Conservation (phyloP, 306 rosid species). For the Astragalus membranaceus region DNA sequence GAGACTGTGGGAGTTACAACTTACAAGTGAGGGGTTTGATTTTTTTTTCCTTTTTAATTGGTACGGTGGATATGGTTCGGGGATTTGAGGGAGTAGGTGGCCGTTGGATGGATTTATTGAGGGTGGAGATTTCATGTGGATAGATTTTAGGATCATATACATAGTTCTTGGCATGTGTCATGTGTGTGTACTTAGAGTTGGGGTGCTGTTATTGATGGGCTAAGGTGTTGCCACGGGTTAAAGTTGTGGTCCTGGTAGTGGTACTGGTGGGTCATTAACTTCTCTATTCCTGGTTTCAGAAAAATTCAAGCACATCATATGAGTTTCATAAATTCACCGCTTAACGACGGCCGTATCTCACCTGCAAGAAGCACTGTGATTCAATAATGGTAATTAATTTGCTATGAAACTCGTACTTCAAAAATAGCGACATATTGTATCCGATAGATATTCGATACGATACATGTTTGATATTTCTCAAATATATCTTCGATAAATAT, state of each 20-base stretch:
- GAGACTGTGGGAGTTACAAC: no score
- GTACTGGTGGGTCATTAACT: not conserved
- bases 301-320: no score
- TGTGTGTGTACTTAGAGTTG: not conserved
- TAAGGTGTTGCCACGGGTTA: slow-evolving; percentile 37
- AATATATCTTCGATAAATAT: no score
- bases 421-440: no score
- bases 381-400: no score
- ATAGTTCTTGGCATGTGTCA: not conserved
- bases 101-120: slow-evolving; percentile 43
- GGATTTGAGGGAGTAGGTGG: slow-evolving; percentile 19
- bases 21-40: not conserved
- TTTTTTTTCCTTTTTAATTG: not conserved
- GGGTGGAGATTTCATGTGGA: slow-evolving; percentile 45
- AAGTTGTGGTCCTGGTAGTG: not conserved
- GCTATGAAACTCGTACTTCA: no score
- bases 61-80: slow-evolving; percentile 55
- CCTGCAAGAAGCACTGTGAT: no score
- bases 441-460: no score
- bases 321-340: no score
- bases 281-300: not conserved
- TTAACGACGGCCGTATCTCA: no score
- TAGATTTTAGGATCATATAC: slow-evolving; percentile 43
- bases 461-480: no score
- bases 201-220: not conserved